Base-by-base conservation (phyloP, 805 yeast genomes). In the Candida xiaguanensis region DNA sequence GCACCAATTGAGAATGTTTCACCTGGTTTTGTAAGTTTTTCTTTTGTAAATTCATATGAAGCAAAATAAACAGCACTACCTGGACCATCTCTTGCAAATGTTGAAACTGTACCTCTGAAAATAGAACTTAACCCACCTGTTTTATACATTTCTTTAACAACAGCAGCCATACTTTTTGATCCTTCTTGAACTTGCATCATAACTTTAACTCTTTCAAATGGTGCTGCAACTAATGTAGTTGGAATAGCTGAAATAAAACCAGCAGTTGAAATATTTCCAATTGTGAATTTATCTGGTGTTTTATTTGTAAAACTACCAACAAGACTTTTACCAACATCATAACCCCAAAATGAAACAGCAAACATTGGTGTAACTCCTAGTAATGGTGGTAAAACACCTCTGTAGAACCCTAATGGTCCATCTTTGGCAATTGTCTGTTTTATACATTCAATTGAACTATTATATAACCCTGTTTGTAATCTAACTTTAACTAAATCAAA, bases 351-450 rank as follows among this genome's bases (percentile, higher is more conserved):
- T 2, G 95, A 85, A 17, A 93, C 93, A 2, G 98, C 98, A 70
- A 93, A 93, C 86, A 91, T 93, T 20, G 99, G 99, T 0, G 98
- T 93, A 16, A 91, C 97, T 17, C 99, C 99, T n/a, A 86, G 58
- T 38, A 91, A 66, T 3, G 99, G 99, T 11, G 98, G 96, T 9
- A 85, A 72, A 23, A 93, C 97, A 43, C 99, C 99, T 55, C 95
- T 72, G 63, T 91, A 91, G 48, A 91, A 78, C 1, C 98, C 97
- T 18, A 70, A 48, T 3, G 79, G 77, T 0, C 96, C 95, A 45
- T 84, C 88, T 19, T 74, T 72, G n/a, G 74, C 75, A 26, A 91
- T 46, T 3, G 95, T 89, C 24, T 73, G 74, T 48, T 68, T 74
- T 17, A 88, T 71, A n/a, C 93, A 91, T 30, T 77, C 78, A 2